Conservation (phyloP, 2,329 filamentous ascomycete species). For the Colletotrichum tropicicola region DNA sequence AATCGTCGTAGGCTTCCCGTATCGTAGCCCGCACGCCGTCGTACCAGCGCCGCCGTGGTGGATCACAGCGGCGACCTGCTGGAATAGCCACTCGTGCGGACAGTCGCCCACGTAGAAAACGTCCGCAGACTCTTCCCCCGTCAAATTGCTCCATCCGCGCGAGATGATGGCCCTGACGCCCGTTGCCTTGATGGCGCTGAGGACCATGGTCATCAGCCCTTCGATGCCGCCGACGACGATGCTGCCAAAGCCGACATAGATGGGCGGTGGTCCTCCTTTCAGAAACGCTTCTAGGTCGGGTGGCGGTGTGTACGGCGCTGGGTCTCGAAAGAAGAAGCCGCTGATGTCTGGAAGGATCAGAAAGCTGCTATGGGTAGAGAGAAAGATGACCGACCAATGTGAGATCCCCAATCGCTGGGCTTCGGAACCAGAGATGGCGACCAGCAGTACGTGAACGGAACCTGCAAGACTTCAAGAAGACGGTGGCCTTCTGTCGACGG, state of each 20-base stretch:
- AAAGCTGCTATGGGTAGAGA: slow-evolving; percentile 37
- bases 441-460: slow-evolving; percentile 85
- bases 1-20: slow-evolving; percentile 22
- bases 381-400: slow-evolving; percentile 63
- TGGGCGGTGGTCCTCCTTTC: slow-evolving; percentile 58
- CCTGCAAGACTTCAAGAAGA: slow-evolving; percentile 71
- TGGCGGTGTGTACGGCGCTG: slow-evolving; percentile 62
- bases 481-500: slow-evolving; percentile 77
- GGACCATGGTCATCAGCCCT: slow-evolving; percentile 20
- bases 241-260: slow-evolving; percentile 26
- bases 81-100: slow-evolving; percentile 29
- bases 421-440: slow-evolving; percentile 73
- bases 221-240: slow-evolving; percentile 11
- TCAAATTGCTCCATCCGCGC: slow-evolving; percentile 23
- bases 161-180: slow-evolving; percentile 27
- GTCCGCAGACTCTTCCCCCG: slow-evolving; percentile 7
- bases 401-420: slow-evolving; percentile 69
- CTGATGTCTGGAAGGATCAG: slow-evolving; percentile 49
- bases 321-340: slow-evolving; percentile 72
- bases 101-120: slow-evolving; percentile 27
- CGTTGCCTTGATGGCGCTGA: slow-evolving; percentile 13
- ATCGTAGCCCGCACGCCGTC: slow-evolving; percentile 22
- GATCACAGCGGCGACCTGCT: slow-evolving; percentile 23
- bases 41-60: slow-evolving; percentile 29
- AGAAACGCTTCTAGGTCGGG: slow-evolving; percentile 65